Conservation (phyloP, 495 filamentous ascomycete genomes). For the Massariosphaeria phaeospora region DNA sequence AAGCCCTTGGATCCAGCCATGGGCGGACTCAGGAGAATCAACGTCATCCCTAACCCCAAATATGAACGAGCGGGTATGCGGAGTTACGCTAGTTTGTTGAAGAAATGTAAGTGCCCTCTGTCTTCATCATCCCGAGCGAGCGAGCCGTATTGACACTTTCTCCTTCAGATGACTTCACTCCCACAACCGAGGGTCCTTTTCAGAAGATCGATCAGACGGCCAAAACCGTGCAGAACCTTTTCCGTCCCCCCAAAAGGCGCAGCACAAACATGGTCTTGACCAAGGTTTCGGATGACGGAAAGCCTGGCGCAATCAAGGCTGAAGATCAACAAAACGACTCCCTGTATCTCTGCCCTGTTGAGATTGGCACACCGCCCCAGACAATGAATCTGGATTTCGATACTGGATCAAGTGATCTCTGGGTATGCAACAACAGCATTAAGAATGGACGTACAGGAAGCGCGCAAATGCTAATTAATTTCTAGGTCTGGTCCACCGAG, state of each 20-base stretch:
- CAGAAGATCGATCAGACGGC: slow-evolving; percentile 45
- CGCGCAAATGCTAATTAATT: background rate
- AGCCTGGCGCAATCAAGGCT: slow-evolving; percentile 56
- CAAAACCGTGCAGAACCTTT: slow-evolving; percentile 17
- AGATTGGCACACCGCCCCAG: slow-evolving; percentile 66
- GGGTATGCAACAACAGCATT: slow-evolving; percentile 47
- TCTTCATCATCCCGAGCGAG: background rate
- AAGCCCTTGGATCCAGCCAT: too few species aligned
- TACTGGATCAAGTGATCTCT: slow-evolving; percentile 72
- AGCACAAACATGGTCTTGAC: slow-evolving; percentile 46
- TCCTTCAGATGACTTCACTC: slow-evolving; percentile 51
- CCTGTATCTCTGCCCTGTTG: slow-evolving; percentile 61
- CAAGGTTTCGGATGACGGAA: slow-evolving; percentile 38
- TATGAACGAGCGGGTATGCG: slow-evolving; percentile 64
- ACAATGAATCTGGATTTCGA: slow-evolving; percentile 67
- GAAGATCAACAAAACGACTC: slow-evolving; percentile 71
- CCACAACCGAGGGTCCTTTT: slow-evolving; percentile 67
- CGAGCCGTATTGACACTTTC: background rate
- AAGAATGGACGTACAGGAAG: slow-evolving; percentile 54
- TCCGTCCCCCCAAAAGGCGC: background rate
- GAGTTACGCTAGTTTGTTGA: slow-evolving; percentile 65
- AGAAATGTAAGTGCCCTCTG: slow-evolving; percentile 48
- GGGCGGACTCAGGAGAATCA: slow-evolving; percentile 24
- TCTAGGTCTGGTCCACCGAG: slow-evolving; percentile 51
- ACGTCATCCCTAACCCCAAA: slow-evolving; percentile 50